Percentiles rank a stretch among this genome's conserved stretches.
Evolutionary conservation across 2,329 filamentous ascomycete genomes (phyloP).

Genomic region (Macrophomina pseudophaseolina): DNA sequence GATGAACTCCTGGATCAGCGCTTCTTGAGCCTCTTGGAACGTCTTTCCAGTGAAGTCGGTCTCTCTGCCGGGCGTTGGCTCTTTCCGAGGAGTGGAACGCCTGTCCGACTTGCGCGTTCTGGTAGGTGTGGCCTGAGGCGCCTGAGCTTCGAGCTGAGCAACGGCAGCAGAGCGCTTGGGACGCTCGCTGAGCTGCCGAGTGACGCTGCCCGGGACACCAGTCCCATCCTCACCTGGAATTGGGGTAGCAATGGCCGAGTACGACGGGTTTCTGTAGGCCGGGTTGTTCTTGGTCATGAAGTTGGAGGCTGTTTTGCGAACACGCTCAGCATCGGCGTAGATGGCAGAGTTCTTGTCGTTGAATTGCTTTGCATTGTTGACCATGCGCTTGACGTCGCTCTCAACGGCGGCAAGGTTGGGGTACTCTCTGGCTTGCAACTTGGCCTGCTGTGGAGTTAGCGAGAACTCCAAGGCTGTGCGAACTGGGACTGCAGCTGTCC

Average conservation of each 20-base stretch:
- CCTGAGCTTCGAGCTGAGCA: conserved; percentile 1
- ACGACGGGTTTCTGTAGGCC: conserved; percentile 72
- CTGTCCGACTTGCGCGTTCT: conserved; percentile 34
- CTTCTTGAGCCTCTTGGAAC: conserved; percentile 86
- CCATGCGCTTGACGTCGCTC: conserved; percentile 85
- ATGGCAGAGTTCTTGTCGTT: conserved; percentile 74
- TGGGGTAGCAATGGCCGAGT: conserved; percentile 75
- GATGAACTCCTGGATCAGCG: conserved; percentile 77
- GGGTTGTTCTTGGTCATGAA: conserved; percentile 88
- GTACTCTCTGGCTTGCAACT: conserved; percentile 73
- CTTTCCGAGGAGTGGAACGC: conserved; percentile 36
- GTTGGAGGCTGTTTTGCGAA: conserved; percentile 84
- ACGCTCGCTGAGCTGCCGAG: conserved; percentile 26
- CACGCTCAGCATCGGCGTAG: conserved; percentile 83
- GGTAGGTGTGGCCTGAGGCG: conserved; percentile 13
- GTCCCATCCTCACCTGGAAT: conserved; percentile 57
- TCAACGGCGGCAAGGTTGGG: conserved; percentile 74
- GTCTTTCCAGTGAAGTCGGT: conserved; percentile 70
- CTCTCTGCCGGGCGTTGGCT: conserved; percentile 44
- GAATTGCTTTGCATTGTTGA: conserved; percentile 84
- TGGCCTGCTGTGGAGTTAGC: conserved; percentile 51
- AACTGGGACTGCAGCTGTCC: background rate
- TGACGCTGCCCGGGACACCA: conserved; percentile 12
- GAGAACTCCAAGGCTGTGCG: background rate
- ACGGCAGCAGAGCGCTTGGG: conserved; percentile 20